phyloP scores from a whole-genome alignment of 345 rosid genomes.

The Hibiscus trionum region DNA sequence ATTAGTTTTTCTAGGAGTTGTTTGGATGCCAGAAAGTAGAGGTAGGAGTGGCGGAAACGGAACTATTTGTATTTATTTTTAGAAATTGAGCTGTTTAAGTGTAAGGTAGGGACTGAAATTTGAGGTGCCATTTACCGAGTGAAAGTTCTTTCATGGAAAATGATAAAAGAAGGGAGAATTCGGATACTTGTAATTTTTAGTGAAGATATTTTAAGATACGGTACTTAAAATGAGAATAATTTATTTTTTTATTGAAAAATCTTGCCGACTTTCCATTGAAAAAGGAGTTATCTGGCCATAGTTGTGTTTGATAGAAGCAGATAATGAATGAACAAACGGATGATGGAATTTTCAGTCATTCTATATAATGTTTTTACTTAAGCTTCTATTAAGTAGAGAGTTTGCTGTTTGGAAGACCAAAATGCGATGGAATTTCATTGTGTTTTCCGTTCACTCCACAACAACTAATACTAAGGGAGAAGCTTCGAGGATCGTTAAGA shows the following conservation, averaged over 20 bases:
- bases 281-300: not conserved
- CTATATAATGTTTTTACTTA: not conserved
- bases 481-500: conserved; percentile 2
- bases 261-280: not conserved
- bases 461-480: not conserved
- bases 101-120: not conserved
- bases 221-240: not conserved
- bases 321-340: not conserved
- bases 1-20: not conserved
- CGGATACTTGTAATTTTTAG: not conserved
- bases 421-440: not conserved
- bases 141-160: not conserved
- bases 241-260: not conserved
- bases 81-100: conserved; percentile 7
- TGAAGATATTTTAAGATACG: not conserved
- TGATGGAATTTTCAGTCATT: not conserved
- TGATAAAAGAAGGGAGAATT: not conserved
- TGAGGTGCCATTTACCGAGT: not conserved
- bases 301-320: not conserved
- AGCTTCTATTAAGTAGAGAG: not conserved
- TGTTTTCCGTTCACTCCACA: not conserved
- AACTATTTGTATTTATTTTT: conserved; percentile 3
- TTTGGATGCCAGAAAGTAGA: not conserved
- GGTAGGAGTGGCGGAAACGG: not conserved
- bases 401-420: not conserved